Conservation (phyloP, 306 rosid species). For the Cajanus cajan region DNA sequence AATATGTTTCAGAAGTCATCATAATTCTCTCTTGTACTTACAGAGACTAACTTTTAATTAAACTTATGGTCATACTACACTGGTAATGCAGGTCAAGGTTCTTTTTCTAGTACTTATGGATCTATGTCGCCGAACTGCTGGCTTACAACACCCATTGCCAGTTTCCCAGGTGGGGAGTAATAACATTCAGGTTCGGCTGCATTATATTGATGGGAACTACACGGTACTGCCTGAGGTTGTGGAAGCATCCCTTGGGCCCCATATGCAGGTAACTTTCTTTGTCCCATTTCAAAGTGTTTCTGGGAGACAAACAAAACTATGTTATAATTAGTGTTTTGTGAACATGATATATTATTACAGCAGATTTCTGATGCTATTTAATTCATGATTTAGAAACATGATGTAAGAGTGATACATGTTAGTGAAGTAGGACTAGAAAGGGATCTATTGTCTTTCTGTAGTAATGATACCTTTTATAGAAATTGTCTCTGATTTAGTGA, state of each 20-base stretch:
- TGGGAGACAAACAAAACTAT: conserved; percentile 12
- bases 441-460: background rate
- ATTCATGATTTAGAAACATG: conserved; percentile 12
- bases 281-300: conserved; percentile 18
- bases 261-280: conserved; percentile 73
- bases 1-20: background rate
- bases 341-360: background rate
- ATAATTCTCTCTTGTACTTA: conserved; percentile 18
- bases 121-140: conserved; percentile 80
- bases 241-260: conserved; percentile 92
- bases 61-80: conserved; percentile 5
- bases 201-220: conserved; percentile 91
- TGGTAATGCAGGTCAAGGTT: conserved; percentile 71
- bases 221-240: conserved; percentile 93
- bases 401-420: conserved; percentile 2
- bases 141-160: conserved; percentile 76
- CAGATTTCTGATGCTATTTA: conserved; percentile 6
- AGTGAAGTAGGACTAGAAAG: background rate
- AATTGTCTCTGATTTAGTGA: conserved; percentile 11
- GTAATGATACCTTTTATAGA: background rate
- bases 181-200: conserved; percentile 89
- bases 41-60: background rate
- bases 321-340: conserved; percentile 10
- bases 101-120: conserved; percentile 88
- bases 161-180: conserved; percentile 88